Evolutionary conservation across 2,329 filamentous ascomycete genomes (phyloP), one percentile per base, ranked within the genome.

Genomic region (Neopestalotiopsis rosae): DNA sequence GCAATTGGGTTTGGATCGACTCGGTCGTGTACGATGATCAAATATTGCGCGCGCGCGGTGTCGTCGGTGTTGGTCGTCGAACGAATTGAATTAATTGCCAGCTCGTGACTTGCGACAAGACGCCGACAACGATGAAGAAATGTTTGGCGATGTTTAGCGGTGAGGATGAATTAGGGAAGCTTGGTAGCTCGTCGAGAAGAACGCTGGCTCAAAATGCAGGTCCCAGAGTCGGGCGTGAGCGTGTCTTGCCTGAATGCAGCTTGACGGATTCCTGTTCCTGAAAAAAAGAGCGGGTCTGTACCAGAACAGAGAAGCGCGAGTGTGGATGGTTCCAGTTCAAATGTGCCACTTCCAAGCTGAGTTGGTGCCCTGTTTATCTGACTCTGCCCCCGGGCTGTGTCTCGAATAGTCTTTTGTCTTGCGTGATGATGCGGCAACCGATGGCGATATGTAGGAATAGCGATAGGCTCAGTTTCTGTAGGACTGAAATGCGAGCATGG

Each of bases 221-320:
- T 64, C 42, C 38, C 38, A 64, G n/a, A 52, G 34, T 28, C 34
- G 62, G 38, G 38, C 38, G 61, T 10, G n/a, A 30, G n/a, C 38
- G 38, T 28, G 62, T n/a, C 40, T 65, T 28, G 14, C 28, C 14
- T 62, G 57, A 59, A 59, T 59, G 57, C 57, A 34, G 61, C 61
- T 63, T 24, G 32, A 63, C n/a, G 30, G 61, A 63, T 34, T 59
- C 59, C 59, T 42, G 58, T 66, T 57, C 64, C 64, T 66, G 64
- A 38, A 57, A 66, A 66, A 63, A 63, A 38, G n/a, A 45, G 64
- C 64, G 45, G 45, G 30, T 66, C 52, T 32, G 61, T 20, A 28
- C 20, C 14, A 42, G 32, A 40, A 20, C 32, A 28, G 45, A 42
- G 32, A 40, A 20, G 64, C 64, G 64, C 64, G 24, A 34, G 30